phyloP scores from a whole-genome alignment of 371 early-diverging fungal species.

The Furculomyces boomerangus region DNA sequence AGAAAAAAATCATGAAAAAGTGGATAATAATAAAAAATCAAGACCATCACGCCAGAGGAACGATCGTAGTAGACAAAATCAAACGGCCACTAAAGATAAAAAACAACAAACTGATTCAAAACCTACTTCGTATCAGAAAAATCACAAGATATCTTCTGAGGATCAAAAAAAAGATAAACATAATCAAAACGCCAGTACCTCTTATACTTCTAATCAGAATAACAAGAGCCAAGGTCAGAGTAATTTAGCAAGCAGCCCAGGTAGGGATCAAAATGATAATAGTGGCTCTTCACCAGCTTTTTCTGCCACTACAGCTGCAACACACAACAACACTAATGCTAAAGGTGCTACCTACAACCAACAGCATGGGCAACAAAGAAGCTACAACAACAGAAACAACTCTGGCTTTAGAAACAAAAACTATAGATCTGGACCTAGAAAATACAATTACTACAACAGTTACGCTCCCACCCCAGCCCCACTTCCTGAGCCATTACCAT shows the following conservation, averaged over 20 bases:
- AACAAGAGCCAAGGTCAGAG: no score
- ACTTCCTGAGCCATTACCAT: slow-evolving; percentile 13
- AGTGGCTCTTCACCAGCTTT: neutral
- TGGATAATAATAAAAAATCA: neutral
- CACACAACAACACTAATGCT: neutral
- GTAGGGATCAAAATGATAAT: neutral
- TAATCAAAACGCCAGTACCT: no score
- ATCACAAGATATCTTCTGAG: no score
- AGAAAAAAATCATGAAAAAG: neutral
- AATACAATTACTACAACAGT: slow-evolving; percentile 9
- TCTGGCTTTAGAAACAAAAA: slow-evolving; percentile 11
- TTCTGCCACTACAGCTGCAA: slow-evolving; percentile 1
- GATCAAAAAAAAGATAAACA: no score
- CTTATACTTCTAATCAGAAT: no score
- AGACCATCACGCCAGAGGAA: neutral
- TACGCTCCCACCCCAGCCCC: slow-evolving; percentile 8
- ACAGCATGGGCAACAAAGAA: slow-evolving; percentile 5
- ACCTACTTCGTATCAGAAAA: no score
- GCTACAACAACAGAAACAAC: slow-evolving; percentile 5
- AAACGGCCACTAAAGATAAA: neutral
- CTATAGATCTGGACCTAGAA: slow-evolving; percentile 16
- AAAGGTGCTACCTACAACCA: neutral
- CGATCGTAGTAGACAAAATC: neutral
- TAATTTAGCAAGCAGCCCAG: no score
- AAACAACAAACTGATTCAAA: no score